Base-by-base conservation (phyloP, 2,329 filamentous ascomycete genomes). In the Ascomycota sp. region DNA sequence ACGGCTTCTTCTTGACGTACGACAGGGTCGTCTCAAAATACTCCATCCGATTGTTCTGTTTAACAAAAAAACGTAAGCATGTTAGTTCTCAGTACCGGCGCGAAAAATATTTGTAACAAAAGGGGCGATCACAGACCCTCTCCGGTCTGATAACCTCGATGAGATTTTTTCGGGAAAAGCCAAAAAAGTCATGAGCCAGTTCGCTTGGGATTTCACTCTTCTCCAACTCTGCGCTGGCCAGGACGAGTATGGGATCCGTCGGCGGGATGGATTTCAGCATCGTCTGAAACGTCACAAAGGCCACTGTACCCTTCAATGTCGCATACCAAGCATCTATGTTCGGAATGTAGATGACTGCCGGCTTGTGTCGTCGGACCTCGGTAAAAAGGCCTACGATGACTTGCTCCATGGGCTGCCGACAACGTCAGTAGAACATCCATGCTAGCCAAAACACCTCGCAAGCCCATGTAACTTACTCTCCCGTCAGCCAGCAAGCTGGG, bases 341-440 rank as follows among this genome's bases (percentile, higher is more conserved):
- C 2, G 89, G 86, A 26, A 98, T 78, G 51, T 85, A 95, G 30
- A 98, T 89, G 23, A 95, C 81, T 47, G 83, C 91, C 1, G 89
- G 89, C 50, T 93, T 94, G 48, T 94, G 83, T 23, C 85, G 74
- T 50, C 86, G 81, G 23, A 92, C 80, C 55, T 95, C 89, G 1
- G 80, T 74, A 45, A 98, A 95, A 7, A 92, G 63, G 39, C 85
- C 75, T 9, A 93, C 82, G 37, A 98, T 72, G 8, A 85, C 80
- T 40, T 89, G 79, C 55, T 95, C 89, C 11, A 78, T 67, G 1
- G 80, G 72, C 57, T 70, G 35, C 25, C 4, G 4, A n/a, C 9
- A 22, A 17, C 21, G n/a, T n/a, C n/a, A n/a, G n/a, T n/a, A n/a
- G n/a, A n/a, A n/a, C n/a, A n/a, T n/a, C n/a, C n/a, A n/a, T n/a